Conservation (phyloP, 495 filamentous ascomycete species). For the Lophiostoma macrostomum region DNA sequence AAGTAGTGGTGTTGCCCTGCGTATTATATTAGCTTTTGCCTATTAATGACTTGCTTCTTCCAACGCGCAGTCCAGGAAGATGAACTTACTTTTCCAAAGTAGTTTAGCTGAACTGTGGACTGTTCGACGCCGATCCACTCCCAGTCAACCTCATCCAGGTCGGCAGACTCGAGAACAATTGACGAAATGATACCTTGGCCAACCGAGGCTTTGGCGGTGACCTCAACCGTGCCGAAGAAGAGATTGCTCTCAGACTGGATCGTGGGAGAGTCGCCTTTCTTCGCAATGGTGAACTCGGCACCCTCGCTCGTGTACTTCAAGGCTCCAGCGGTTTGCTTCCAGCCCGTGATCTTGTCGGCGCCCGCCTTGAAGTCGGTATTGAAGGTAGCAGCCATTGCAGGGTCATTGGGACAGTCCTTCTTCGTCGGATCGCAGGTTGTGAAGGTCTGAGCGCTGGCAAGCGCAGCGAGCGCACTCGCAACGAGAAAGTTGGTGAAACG, state of each 20-base stretch:
- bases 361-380: slow-evolving; percentile 66
- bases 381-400: slow-evolving; percentile 57
- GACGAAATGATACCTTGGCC: slow-evolving; percentile 79
- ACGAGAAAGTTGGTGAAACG: slow-evolving; percentile 15
- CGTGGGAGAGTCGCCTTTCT: slow-evolving; percentile 70
- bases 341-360: slow-evolving; percentile 50
- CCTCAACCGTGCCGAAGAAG: slow-evolving; percentile 71
- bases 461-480: slow-evolving; percentile 20
- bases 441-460: slow-evolving; percentile 55
- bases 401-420: slow-evolving; percentile 59
- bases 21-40: no score
- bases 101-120: slow-evolving; percentile 69
- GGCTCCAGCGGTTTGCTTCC: slow-evolving; percentile 58
- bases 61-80: no score
- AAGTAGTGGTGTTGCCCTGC: slow-evolving; percentile 64
- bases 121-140: slow-evolving; percentile 55
- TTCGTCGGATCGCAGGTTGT: slow-evolving; percentile 68
- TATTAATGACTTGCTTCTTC: no score
- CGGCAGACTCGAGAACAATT: slow-evolving; percentile 77
- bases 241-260: slow-evolving; percentile 72
- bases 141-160: slow-evolving; percentile 89
- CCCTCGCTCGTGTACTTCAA: slow-evolving; percentile 56
- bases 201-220: slow-evolving; percentile 67
- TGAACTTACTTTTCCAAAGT: slow-evolving; percentile 92
- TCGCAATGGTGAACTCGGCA: slow-evolving; percentile 67